Evolutionary conservation across 345 rosid genomes (phyloP), one percentile per base, ranked within the genome.

Genomic region (Balakata baccata): DNA sequence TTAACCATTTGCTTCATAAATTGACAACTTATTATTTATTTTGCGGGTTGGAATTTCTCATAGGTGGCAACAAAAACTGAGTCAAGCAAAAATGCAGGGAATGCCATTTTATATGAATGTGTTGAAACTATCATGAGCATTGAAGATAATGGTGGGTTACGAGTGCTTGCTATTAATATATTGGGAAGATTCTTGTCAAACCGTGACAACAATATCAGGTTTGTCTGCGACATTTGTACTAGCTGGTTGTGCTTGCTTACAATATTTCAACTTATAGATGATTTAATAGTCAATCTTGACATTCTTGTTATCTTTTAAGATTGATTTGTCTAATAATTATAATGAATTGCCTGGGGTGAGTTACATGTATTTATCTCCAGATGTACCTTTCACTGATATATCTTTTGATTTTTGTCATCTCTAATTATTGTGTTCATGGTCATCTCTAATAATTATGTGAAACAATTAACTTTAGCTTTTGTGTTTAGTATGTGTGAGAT

Each of bases 181-280:
- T 78, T 96, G 84, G 99, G 99, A 83, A 93, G 94, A 79, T 96
- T 96, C 75, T 86, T 96, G 86, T 93, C 99, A 64, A 96, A 95
- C 80, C 97, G 96, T 62, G 99, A 93, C 91, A 95, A 95, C 81
- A 96, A 96, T 86, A 96, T 91, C 86, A 93, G 99, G 99, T 92
- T 77, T 65, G 12, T 72, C 29, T 20, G 11, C n/a, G 39, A 10
- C 17, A 37, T 70, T 39, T 51, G 6, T 52, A 68, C 16, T 39
- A n/a, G 22, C 5, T 59, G 34, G 51, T 17, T 56, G 45, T 73
- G n/a, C 14, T 53, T 73, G n/a, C 14, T 53, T 64, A 25, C 20
- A 3, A 20, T 37, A 46, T 64, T 49, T 62, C 37, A 23, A 51
- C 25, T 9, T 0, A 7, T 50, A 53, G 12, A 72, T 29, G 61